Evolutionary conservation across 495 filamentous ascomycete genomes (phyloP).

Genomic region (Penicillium roqueforti): DNA sequence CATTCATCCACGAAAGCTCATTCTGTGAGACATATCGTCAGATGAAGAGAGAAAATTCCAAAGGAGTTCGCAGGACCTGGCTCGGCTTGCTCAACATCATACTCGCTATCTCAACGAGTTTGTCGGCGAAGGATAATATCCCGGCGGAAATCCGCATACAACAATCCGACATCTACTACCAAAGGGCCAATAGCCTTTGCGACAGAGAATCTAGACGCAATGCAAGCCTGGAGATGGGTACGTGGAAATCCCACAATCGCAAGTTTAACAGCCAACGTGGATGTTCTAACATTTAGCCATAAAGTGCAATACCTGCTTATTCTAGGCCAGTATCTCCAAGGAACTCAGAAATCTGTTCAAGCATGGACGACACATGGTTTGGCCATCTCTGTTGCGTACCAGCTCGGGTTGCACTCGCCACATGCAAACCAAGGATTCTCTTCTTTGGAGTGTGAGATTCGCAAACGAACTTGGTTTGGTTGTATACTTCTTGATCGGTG

Average conservation of each 20-base stretch:
- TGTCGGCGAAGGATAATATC: too few relatives aligned
- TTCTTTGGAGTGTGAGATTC: slow-evolving; percentile 35
- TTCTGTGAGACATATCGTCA: slow-evolving; percentile 37
- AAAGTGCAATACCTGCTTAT: slow-evolving; percentile 40
- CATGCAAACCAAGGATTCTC: slow-evolving; percentile 30
- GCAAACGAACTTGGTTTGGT: slow-evolving; percentile 45
- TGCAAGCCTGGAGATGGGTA: slow-evolving; percentile 37
- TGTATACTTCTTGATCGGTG: slow-evolving; percentile 45
- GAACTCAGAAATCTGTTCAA: slow-evolving; percentile 41
- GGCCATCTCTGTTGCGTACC: slow-evolving; percentile 38
- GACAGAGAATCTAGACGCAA: too few relatives aligned
- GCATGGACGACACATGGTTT: slow-evolving; percentile 43
- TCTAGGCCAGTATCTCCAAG: slow-evolving; percentile 42
- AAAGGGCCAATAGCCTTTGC: too few relatives aligned
- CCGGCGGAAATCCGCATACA: too few relatives aligned
- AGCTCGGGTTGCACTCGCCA: slow-evolving; percentile 39
- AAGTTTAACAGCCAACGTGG: too few relatives aligned
- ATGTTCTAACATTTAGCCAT: too few relatives aligned
- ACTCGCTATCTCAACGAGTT: too few relatives aligned
- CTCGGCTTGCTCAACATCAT: slow-evolving; percentile 70
- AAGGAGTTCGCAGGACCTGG: slow-evolving; percentile 48
- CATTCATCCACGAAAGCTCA: too few relatives aligned
- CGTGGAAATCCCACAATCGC: too few relatives aligned
- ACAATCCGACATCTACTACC: too few relatives aligned
- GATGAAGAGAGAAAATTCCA: slow-evolving; percentile 28